Evolutionary conservation across 768 basidiomycete species (phyloP), one percentile per base, ranked within the genome.

Genomic region (Lentinula aciculospora): DNA sequence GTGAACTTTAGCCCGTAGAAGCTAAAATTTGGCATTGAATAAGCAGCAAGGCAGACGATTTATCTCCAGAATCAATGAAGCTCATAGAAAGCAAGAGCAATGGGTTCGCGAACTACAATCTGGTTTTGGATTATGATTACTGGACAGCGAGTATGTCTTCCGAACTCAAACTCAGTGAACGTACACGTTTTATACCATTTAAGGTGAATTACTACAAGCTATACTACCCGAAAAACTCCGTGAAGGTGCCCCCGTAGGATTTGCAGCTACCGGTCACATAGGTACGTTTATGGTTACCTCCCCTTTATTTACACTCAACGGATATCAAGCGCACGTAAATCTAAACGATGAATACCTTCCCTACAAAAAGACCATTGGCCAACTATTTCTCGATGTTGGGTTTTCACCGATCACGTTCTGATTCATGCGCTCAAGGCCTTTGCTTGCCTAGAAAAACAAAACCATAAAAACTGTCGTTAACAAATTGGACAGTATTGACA

Each of bases 281-380:
- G 95, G 94, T 90, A 63, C n/a, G 17, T 50, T 58, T 27, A 21
- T 53, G 23, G 2, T 13, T 53, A n/a, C 23, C 23, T 31, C 63
- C 7, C 51, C 42, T 7, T 34, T 17, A 58, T n/a, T 27, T 23
- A 39, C 7, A 42, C 19, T 55, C 1, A 48, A 40, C 39, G 28
- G 12, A 10, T 57, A 10, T 28, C 21, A 58, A 97, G 96, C 92
- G 0, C 97, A 98, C 68, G 71, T 98, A 51, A 99, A 99, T 68
- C 80, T 99, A 32, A 84, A 88, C 62, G 83, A 87, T 17, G 89
- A 94, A 68, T 98, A 95, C 73, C 69, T 98, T 29, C 94, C 94
- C 2, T 98, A 89, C 74, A 94, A 93, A 68, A 71, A 89, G 63
- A 69, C 94, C 29, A 97, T 99, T 64, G 97, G 95, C 0, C 88